Evolutionary conservation across 139 green algal genomes (phyloP).

Genomic region (Chlorella sp.): DNA sequence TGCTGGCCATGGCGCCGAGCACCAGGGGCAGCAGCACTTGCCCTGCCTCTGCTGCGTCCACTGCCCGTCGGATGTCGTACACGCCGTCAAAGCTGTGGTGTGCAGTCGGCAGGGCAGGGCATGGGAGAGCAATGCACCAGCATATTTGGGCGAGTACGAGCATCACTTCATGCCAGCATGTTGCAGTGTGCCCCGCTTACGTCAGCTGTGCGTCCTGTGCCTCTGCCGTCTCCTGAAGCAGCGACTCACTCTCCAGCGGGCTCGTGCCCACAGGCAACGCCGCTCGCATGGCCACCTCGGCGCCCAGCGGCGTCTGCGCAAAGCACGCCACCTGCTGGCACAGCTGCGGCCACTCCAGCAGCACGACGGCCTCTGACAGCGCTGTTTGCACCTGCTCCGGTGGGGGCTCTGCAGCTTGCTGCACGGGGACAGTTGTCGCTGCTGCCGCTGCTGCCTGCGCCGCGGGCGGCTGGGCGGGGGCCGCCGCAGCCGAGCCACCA

Average conservation of each 20-base stretch:
- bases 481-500: background rate
- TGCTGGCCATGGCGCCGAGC: slow-evolving; percentile 68
- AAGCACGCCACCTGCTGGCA: slow-evolving; percentile 80
- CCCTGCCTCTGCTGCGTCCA: slow-evolving; percentile 45
- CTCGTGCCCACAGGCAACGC: slow-evolving; percentile 51
- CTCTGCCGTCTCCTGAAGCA: slow-evolving; percentile 78
- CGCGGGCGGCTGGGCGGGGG: background rate
- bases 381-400: background rate
- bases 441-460: background rate
- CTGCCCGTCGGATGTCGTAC: slow-evolving; percentile 60
- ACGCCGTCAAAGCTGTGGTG: slow-evolving; percentile 37
- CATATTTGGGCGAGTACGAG: too few species aligned
- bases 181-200: too few species aligned
- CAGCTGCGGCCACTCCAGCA: slow-evolving; percentile 74
- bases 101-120: background rate
- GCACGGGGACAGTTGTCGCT: background rate
- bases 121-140: too few species aligned
- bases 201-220: slow-evolving; percentile 32
- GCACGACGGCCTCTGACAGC: slow-evolving; percentile 50
- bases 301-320: slow-evolving; percentile 64
- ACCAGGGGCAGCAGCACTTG: slow-evolving; percentile 61
- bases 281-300: slow-evolving; percentile 36
- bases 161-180: too few species aligned
- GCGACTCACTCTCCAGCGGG: slow-evolving; percentile 53
- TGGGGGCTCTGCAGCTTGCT: background rate